Conservation (phyloP, 2,329 filamentous ascomycete genomes). For the Clarireedia homoeocarpa region DNA sequence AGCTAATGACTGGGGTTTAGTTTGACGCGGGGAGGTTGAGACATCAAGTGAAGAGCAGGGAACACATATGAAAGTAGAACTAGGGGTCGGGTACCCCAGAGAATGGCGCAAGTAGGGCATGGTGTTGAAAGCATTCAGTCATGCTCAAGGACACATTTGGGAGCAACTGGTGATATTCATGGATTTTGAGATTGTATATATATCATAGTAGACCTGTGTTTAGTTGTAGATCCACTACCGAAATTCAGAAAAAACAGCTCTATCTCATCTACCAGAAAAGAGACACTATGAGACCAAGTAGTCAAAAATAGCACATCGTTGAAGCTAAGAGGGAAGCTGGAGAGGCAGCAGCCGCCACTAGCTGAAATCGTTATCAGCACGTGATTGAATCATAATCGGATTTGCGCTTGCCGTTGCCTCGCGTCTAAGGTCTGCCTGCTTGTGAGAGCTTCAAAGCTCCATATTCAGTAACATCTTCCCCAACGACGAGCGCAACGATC, state of each 20-base stretch:
- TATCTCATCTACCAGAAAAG: background rate
- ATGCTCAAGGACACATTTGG: too few species aligned
- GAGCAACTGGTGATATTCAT: background rate
- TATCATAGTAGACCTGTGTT: background rate
- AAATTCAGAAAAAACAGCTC: too few species aligned
- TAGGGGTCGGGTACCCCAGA: background rate
- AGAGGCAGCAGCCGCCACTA: background rate
- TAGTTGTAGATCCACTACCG: background rate
- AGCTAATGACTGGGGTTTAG: conserved; percentile 15
- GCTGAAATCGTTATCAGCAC: conserved; percentile 3
- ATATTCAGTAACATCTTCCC: background rate
- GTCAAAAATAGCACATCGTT: too few species aligned
- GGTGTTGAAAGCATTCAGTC: background rate
- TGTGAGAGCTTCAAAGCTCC: conserved; percentile 14
- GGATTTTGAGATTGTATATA: background rate
- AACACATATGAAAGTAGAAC: background rate
- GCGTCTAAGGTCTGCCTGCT: conserved; percentile 21
- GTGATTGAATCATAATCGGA: background rate
- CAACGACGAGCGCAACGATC: conserved; percentile 6
- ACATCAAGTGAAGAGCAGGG: background rate
- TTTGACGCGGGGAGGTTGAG: conserved; percentile 20
- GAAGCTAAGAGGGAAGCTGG: background rate
- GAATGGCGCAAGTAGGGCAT: conserved; percentile 9
- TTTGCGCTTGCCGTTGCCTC: conserved; percentile 13
- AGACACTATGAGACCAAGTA: background rate